Evolutionary conservation across 106 monocot genomes (phyloP).

Genomic region (Allium sativum): DNA sequence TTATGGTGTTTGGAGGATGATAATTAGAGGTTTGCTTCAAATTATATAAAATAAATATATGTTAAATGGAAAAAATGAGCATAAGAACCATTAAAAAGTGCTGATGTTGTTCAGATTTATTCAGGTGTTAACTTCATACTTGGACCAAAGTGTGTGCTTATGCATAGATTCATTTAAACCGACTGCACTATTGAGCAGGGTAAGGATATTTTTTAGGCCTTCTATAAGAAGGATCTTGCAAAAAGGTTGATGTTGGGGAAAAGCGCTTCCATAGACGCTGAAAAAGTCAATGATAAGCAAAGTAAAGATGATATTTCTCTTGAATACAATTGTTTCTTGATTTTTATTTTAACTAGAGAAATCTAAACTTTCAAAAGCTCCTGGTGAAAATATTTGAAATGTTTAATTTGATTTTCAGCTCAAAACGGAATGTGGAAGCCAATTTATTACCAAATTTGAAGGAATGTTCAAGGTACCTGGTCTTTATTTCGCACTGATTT

Average conservation of each 20-base stretch:
- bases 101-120: slow-evolving; percentile 98
- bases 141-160: background rate
- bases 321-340: slow-evolving; percentile 2
- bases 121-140: slow-evolving; percentile 39
- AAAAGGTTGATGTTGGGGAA: slow-evolving; percentile 91
- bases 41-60: too few species aligned
- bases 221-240: slow-evolving; percentile 99
- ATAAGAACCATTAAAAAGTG: too few species aligned
- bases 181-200: slow-evolving; percentile 39
- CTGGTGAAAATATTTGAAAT: too few species aligned
- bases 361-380: too few species aligned
- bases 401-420: slow-evolving; percentile 57
- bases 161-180: slow-evolving; percentile 4
- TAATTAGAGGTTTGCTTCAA: too few species aligned
- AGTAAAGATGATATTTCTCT: slow-evolving; percentile 28
- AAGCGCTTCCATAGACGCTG: slow-evolving; percentile 99
- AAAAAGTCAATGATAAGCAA: slow-evolving; percentile 99
- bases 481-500: background rate
- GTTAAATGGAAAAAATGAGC: too few species aligned
- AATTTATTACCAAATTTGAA: slow-evolving; percentile 97
- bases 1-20: too few species aligned
- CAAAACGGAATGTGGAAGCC: slow-evolving; percentile 99
- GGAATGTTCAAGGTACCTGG: slow-evolving; percentile 94
- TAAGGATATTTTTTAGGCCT: slow-evolving; percentile 99
- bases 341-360: too few species aligned